Evolutionary conservation across 352 stramenopile genomes (phyloP).

Genomic region (Phytophthora ohioensis): DNA sequence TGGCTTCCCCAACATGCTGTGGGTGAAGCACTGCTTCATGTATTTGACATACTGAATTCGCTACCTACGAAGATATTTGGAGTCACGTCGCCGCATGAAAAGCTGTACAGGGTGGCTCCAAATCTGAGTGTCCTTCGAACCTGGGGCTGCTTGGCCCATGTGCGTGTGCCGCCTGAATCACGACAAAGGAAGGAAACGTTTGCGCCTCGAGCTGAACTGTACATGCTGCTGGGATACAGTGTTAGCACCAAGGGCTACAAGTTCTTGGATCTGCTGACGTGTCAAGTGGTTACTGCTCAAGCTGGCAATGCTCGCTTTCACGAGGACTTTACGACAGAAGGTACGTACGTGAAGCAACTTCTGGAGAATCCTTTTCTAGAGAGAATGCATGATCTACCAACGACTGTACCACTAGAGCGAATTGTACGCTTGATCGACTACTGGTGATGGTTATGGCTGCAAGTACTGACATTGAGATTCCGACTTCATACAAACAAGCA

Average conservation of each 20-base stretch:
- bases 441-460: not conserved
- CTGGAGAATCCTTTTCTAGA: constrained; percentile 8
- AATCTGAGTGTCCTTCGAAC: not conserved
- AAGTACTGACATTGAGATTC: not conserved
- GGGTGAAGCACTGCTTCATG: not conserved
- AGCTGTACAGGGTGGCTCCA: not conserved
- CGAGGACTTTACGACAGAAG: constrained; percentile 9
- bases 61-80: not conserved
- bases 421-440: constrained; percentile 14
- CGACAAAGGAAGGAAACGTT: constrained; percentile 9
- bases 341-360: constrained; percentile 5
- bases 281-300: constrained; percentile 7
- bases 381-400: not conserved
- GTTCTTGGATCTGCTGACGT: not conserved
- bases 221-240: constrained; percentile 12
- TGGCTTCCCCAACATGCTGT: not conserved
- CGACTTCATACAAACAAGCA: constrained; percentile 6
- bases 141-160: not conserved
- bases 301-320: constrained; percentile 4
- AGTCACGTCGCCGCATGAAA: not conserved
- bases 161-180: not conserved
- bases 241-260: constrained; percentile 9
- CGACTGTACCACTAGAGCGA: not conserved
- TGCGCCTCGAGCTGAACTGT: not conserved
- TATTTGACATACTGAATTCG: not conserved